Conservation (phyloP, 805 yeast genomes). For the Cyberlindnera americana region DNA sequence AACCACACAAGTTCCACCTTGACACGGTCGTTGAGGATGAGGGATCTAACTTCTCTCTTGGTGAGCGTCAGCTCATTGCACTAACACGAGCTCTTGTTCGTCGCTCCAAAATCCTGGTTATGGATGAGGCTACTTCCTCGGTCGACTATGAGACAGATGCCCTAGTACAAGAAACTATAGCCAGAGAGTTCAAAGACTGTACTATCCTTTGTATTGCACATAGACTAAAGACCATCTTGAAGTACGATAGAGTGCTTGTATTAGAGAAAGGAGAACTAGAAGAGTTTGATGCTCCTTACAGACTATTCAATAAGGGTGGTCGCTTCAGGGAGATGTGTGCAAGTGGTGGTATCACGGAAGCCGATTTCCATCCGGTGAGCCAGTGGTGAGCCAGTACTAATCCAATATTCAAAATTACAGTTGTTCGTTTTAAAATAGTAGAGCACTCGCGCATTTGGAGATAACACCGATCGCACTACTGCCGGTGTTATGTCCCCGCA, state of each 20-base stretch:
- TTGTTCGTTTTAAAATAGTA: too few species aligned
- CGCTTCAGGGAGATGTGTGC: slow-evolving; percentile 39
- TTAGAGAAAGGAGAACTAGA: slow-evolving; percentile 50
- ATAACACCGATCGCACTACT: too few species aligned
- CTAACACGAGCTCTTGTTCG: slow-evolving; percentile 67
- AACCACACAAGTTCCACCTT: slow-evolving; percentile 51
- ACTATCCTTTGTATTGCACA: slow-evolving; percentile 72
- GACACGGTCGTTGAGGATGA: slow-evolving; percentile 60
- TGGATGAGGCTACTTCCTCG: slow-evolving; percentile 73
- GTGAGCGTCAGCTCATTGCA: slow-evolving; percentile 66
- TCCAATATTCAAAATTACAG: too few species aligned
- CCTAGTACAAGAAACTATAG: slow-evolving; percentile 56
- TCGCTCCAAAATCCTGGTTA: slow-evolving; percentile 50
- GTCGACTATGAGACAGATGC: slow-evolving; percentile 70
- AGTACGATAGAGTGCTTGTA: too few species aligned
- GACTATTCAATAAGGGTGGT: slow-evolving; percentile 38
- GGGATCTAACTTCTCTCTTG: slow-evolving; percentile 63
- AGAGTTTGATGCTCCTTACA: slow-evolving; percentile 52
- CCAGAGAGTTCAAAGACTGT: slow-evolving; percentile 51
- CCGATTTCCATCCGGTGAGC: too few species aligned
- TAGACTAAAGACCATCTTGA: slow-evolving; percentile 55
- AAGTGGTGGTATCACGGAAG: slow-evolving; percentile 7
- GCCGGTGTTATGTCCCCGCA: too few species aligned
- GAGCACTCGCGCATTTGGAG: too few species aligned
- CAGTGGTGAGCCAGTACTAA: too few species aligned